Evolutionary conservation across 2,329 filamentous ascomycete species (phyloP), one percentile per base, ranked within the genome.

Genomic region (Fusarium burgessii): DNA sequence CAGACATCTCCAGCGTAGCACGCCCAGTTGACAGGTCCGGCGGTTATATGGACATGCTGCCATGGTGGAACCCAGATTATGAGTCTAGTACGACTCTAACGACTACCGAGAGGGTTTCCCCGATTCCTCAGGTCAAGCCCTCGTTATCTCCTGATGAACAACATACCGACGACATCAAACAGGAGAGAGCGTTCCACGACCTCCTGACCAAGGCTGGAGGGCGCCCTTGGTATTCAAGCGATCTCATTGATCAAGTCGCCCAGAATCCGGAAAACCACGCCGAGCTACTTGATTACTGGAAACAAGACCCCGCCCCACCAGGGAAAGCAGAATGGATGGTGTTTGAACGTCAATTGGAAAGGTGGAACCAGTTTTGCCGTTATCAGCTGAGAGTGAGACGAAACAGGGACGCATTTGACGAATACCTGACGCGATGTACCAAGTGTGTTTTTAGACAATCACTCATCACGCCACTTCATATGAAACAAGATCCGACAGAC

Each of bases 401-500:
- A 27, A 54, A 62, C 25, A 32, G 49, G 13, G 50, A 60, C 29
- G 35, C 38, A 14, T 70, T 70, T 35, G 27, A 35, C 7, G 45
- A 70, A 54, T 62, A 72, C 40, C 29, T 42, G 9, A 18, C 46
- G 5, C 66, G 54, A 40, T 72, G 69, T 32, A 47, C 25, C 12
- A 58, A 58, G 17, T 45, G 52, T 23, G 54, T 73, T 14, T 58
- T 47, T 15, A 66, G 63, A 15, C 52, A 68, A 46, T 71, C 54
- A 9, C 58, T 58, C 14, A 25, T 32, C 20, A 43, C 47, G 13
- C 42, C 47, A 13, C 47, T 71, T 38, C 38, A 69, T 25, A 59
- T 71, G 23, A 56, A 78, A 54, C 38, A 78, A 46, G 75, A 80
- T 56, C 71, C 66, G 5, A 55, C 59, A 50, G 60, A 72, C 3